These are phyloP conservation scores for Schrenkiella parvula DNA, from an alignment of 345 rosid species.

Conservation along the genomic window DNA sequence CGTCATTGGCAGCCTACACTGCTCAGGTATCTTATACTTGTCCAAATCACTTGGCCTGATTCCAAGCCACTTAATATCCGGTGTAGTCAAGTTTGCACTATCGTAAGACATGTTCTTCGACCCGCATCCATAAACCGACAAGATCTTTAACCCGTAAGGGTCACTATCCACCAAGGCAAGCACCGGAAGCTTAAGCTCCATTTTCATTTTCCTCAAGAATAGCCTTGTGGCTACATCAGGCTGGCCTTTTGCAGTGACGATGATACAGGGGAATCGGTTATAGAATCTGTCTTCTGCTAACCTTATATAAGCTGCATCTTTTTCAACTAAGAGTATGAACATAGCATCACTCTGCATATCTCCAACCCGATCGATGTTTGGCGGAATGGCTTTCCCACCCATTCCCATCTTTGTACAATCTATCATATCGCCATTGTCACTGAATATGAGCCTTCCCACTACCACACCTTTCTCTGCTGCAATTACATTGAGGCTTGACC, in stretches of 20 bases:
- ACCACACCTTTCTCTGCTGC: conserved; percentile 96
- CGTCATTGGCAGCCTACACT: conserved; percentile 92
- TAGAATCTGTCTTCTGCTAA: conserved; percentile 94
- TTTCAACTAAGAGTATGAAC: conserved; percentile 83
- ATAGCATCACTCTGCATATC: conserved; percentile 91
- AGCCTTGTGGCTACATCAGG: conserved; percentile 96
- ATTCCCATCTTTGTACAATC: conserved; percentile 98
- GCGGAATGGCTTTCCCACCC: conserved; percentile 99
- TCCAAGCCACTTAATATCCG: conserved; percentile 96
- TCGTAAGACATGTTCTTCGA: conserved; percentile 99
- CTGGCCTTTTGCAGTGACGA: conserved; percentile 94
- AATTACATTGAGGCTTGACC: conserved; percentile 88
- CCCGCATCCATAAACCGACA: conserved; percentile 94
- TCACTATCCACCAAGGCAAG: conserved; percentile 96
- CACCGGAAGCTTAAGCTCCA: conserved; percentile 88
- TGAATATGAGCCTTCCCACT: conserved; percentile 84
- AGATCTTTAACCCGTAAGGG: conserved; percentile 87
- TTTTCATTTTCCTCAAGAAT: conserved; percentile 90
- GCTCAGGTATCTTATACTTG: conserved; percentile 86
- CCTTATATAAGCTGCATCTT: conserved; percentile 93
- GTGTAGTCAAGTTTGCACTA: conserved; percentile 90
- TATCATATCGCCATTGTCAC: conserved; percentile 98
- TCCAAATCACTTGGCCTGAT: conserved; percentile 91
- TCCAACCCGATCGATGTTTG: conserved; percentile 88
- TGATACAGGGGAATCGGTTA: conserved; percentile 90